Conservation (phyloP, 1,284 basidiomycete genomes). For the Rhodotorula sp. region DNA sequence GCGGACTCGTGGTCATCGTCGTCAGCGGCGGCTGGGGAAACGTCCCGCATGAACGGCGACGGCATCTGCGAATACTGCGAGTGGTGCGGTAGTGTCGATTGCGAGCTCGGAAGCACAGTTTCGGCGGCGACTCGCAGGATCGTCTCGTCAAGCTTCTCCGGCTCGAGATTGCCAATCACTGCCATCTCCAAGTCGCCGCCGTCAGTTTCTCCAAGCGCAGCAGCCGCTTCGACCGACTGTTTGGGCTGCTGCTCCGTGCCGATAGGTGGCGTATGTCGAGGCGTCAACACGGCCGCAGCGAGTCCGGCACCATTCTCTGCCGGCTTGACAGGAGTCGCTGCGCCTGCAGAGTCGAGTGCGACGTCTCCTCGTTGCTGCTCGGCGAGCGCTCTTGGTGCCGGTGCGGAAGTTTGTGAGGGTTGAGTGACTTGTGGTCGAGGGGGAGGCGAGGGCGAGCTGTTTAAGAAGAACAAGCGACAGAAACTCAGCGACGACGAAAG, state of each 20-base stretch:
- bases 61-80: constrained; percentile 17
- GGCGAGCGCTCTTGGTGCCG: too few relatives aligned
- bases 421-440: too few relatives aligned
- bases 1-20: constrained; percentile 2
- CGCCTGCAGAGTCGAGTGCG: background rate
- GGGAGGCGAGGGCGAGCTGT: background rate
- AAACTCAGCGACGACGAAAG: background rate
- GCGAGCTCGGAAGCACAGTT: background rate
- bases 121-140: too few relatives aligned
- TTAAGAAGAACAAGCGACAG: background rate
- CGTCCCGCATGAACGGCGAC: background rate
- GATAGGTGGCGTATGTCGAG: background rate
- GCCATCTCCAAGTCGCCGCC: background rate
- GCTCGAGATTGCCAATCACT: too few relatives aligned
- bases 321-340: background rate
- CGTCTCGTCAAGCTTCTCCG: background rate
- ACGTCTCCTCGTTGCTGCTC: too few relatives aligned
- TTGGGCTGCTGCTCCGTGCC: background rate
- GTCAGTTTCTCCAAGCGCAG: background rate
- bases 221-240: background rate
- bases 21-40: background rate
- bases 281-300: background rate
- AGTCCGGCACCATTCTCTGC: background rate
- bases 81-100: background rate
- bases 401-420: too few relatives aligned